phyloP scores from a whole-genome alignment of 352 stramenopile species.

The Elongisporangium prolatum region DNA sequence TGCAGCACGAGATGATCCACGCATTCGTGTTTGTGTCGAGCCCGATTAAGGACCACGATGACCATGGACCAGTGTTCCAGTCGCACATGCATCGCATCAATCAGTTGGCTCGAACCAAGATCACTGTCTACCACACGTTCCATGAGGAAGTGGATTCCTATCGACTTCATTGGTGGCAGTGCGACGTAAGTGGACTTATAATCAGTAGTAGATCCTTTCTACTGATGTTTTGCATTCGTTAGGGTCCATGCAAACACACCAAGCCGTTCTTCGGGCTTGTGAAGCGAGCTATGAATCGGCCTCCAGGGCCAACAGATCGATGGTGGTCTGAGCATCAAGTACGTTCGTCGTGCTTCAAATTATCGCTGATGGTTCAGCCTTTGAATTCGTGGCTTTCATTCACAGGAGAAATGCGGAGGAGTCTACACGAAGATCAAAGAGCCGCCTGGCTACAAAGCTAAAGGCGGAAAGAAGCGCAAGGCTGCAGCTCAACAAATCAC shows the following conservation, averaged over 20 bases:
- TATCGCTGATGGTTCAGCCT: not conserved
- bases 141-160: conserved; percentile 87
- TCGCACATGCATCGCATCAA: conserved; percentile 83
- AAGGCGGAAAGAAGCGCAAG: conserved; percentile 56
- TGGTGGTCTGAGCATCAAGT: conserved; percentile 72
- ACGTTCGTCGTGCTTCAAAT: not conserved
- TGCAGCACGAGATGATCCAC: conserved; percentile 89
- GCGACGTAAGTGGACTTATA: conserved; percentile 38
- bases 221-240: conserved; percentile 2
- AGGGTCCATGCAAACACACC: conserved; percentile 59
- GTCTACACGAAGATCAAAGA: conserved; percentile 74
- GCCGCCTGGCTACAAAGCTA: conserved; percentile 43
- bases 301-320: conserved; percentile 60
- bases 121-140: conserved; percentile 89
- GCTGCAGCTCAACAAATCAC: conserved; percentile 20
- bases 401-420: conserved; percentile 55
- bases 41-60: conserved; percentile 73
- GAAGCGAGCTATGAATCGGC: conserved; percentile 84
- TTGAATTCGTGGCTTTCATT: not conserved
- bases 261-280: conserved; percentile 80
- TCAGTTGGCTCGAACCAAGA: conserved; percentile 46
- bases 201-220: not conserved
- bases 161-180: conserved; percentile 84
- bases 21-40: conserved; percentile 84
- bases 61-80: conserved; percentile 83